These are phyloP conservation scores for Naegleria gruberi DNA, from an alignment of 208 protist species.

Conservation along the genomic window DNA sequence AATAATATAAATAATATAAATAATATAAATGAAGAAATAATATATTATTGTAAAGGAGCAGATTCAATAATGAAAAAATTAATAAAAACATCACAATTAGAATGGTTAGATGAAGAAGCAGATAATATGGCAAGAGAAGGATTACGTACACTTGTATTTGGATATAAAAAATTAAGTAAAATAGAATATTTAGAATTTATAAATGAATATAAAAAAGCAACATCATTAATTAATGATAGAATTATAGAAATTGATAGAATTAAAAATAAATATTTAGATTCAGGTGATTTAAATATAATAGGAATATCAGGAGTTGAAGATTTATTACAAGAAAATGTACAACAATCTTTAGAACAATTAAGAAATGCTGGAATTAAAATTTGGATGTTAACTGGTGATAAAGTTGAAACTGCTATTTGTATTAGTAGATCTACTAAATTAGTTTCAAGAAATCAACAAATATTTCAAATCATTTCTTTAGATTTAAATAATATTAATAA, in stretches of 20 bases:
- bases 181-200: constrained; percentile 72
- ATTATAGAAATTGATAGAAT: constrained; percentile 56
- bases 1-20: constrained; percentile 52
- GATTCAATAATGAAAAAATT: constrained; percentile 82
- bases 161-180: constrained; percentile 55
- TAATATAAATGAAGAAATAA: constrained; percentile 49
- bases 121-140: constrained; percentile 87
- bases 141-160: constrained; percentile 55
- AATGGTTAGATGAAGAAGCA: constrained; percentile 92
- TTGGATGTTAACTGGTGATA: constrained; percentile 98
- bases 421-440: constrained; percentile 83
- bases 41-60: constrained; percentile 92
- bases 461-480: constrained; percentile 37
- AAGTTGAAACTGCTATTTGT: constrained; percentile 87
- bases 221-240: constrained; percentile 46
- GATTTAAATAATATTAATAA: not conserved
- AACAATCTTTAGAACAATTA: constrained; percentile 38
- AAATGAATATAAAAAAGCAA: constrained; percentile 50
- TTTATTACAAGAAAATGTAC: constrained; percentile 87
- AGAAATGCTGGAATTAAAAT: constrained; percentile 92
- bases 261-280: constrained; percentile 62
- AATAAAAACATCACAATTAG: constrained; percentile 51
- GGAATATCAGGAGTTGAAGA: constrained; percentile 95
- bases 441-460: constrained; percentile 58
- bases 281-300: constrained; percentile 70